Evolutionary conservation across 495 filamentous ascomycete species (phyloP).

Genomic region (Clohesyomyces aquaticus): DNA sequence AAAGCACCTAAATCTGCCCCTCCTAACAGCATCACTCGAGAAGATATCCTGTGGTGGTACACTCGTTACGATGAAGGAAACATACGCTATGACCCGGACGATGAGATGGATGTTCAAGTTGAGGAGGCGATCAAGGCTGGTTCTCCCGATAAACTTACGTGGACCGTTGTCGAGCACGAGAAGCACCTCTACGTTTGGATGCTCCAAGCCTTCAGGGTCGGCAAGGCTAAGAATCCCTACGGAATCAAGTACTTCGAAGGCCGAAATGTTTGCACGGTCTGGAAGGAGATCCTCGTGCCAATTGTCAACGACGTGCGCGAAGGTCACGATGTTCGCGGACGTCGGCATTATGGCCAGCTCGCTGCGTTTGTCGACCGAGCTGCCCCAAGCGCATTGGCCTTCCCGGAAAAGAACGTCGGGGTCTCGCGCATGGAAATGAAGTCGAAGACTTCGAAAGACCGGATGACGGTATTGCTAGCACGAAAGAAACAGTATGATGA

Average conservation of each 20-base stretch:
- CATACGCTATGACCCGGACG: constrained; percentile 16
- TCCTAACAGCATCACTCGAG: constrained; percentile 9
- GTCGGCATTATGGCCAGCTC: constrained; percentile 24
- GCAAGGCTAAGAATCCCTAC: constrained; percentile 18
- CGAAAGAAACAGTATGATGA: constrained; percentile 4
- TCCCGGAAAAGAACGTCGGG: constrained; percentile 26
- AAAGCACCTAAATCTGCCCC: constrained; percentile 6
- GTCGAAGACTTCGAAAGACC: too few relatives aligned
- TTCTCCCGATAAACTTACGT: constrained; percentile 3
- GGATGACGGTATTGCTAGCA: too few relatives aligned
- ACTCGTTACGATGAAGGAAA: constrained; percentile 26
- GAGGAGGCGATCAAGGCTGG: background rate
- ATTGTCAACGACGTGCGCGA: constrained; percentile 27
- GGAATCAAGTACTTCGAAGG: constrained; percentile 25
- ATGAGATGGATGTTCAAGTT: background rate
- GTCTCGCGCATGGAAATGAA: background rate
- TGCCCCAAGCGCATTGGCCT: constrained; percentile 21
- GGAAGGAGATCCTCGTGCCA: constrained; percentile 27
- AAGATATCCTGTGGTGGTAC: constrained; percentile 19
- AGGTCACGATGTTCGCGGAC: constrained; percentile 18
- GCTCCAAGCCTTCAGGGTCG: constrained; percentile 28
- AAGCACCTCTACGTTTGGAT: constrained; percentile 29
- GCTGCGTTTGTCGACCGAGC: constrained; percentile 27
- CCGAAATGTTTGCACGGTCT: constrained; percentile 13
- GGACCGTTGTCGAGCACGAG: constrained; percentile 23